Base-by-base conservation (phyloP, 805 yeast genomes). In the Komagataella populi region DNA sequence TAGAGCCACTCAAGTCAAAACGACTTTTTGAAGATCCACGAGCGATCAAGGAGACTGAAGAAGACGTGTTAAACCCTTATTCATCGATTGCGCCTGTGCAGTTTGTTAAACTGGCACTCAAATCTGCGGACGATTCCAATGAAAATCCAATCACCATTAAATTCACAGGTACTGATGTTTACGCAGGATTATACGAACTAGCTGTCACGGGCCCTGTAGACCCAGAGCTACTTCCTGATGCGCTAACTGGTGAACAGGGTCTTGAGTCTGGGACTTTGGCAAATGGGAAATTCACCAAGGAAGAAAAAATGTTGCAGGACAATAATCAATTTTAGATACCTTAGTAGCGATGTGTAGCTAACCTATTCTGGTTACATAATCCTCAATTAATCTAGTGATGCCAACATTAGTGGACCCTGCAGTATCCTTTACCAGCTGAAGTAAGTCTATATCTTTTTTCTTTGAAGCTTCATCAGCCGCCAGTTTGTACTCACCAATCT, bases 191-290 rank as follows among this genome's bases (percentile, higher is more conserved):
- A 44, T 88, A 84, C 62, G 83, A 84, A 58, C 68, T 87, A 16
- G 76, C 88, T 23, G 69, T 69, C 50, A 52, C 66, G 55, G 74
- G 70, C 1, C 58, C 72, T 0, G 64, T 81, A 1, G 74, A 84
- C 56, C 74, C 84, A 0, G 67, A 71, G n/a, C 68, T 56, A 0
- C 65, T 84, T 14, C 95, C 96, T 0, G 75, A 80, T 30, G 87
- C 89, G 90, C 63, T 87, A 36, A 80, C 90, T 3, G 95, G 95
- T 2, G 88, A 85, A 61, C 82, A 81, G 54, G 84, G 85, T 0
- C 57, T 64, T 1, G 65, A 66, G 45, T 68, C 76, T 44, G 89
- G 89, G 0, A 58, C 55, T 0, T 64, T 77, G 4, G 59, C 58
- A 24, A 64, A 74, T 52, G 77, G 77, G 0, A 59, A 55, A 47